These are phyloP conservation scores for Ogataea naganishii DNA, from an alignment of 805 yeast genomes.

Conservation along the genomic window DNA sequence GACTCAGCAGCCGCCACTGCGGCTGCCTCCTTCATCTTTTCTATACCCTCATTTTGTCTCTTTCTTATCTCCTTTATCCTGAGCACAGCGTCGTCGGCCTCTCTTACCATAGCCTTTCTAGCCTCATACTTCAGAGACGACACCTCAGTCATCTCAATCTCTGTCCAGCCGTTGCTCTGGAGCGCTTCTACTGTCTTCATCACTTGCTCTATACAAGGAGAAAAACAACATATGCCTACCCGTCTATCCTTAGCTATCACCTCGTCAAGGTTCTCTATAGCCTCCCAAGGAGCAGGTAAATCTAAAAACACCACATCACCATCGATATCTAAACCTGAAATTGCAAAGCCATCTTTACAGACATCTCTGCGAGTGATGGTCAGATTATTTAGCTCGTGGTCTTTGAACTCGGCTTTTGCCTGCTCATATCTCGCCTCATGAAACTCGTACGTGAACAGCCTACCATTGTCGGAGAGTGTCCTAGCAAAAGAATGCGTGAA, in stretches of 20 bases:
- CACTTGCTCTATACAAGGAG: slow-evolving; percentile 98
- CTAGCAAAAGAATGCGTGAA: slow-evolving; percentile 90
- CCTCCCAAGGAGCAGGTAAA: slow-evolving; percentile 95
- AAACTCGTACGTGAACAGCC: slow-evolving; percentile 80
- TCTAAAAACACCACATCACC: slow-evolving; percentile 82
- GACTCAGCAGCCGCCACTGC: too few relatives aligned
- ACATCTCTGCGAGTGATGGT: slow-evolving; percentile 89
- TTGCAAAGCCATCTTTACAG: slow-evolving; percentile 74
- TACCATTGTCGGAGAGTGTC: slow-evolving; percentile 53
- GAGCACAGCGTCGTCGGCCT: slow-evolving; percentile 69
- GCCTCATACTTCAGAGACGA: slow-evolving; percentile 80
- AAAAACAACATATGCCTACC: slow-evolving; percentile 84
- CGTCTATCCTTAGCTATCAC: slow-evolving; percentile 47
- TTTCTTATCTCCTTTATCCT: slow-evolving; percentile 73
- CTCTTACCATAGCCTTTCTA: slow-evolving; percentile 78
- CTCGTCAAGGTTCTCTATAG: slow-evolving; percentile 61
- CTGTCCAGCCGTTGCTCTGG: slow-evolving; percentile 70
- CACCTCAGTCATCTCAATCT: slow-evolving; percentile 87
- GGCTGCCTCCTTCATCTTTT: slow-evolving; percentile 32
- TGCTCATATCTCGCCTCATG: slow-evolving; percentile 77
- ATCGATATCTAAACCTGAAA: slow-evolving; percentile 31
- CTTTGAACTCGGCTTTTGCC: slow-evolving; percentile 67
- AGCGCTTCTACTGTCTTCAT: slow-evolving; percentile 74
- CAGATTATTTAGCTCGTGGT: slow-evolving; percentile 50
- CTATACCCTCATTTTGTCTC: slow-evolving; percentile 60